Evolutionary conservation across 192 early-diverging fungal genomes (phyloP).

Genomic region (Coemansia sp.): DNA sequence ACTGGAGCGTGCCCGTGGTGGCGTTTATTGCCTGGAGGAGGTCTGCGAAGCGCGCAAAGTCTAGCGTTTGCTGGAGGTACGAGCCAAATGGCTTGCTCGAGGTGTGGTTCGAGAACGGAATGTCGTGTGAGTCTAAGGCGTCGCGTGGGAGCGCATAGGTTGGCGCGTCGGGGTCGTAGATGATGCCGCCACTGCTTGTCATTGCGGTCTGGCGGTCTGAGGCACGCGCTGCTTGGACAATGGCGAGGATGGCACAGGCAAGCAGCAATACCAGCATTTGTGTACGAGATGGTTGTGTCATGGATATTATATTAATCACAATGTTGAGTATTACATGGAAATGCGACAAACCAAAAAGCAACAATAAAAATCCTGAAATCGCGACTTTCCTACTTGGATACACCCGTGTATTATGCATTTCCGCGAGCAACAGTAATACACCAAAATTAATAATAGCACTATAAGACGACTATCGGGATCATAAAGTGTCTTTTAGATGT

Average conservation of each 20-base stretch:
- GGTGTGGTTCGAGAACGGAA: conserved; percentile 55
- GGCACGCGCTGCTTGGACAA: background rate
- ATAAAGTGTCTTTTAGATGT: background rate
- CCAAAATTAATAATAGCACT: background rate
- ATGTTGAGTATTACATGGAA: background rate
- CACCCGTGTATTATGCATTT: background rate
- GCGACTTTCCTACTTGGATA: background rate
- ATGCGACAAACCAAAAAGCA: background rate
- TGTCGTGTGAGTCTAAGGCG: conserved; percentile 42
- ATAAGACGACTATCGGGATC: background rate
- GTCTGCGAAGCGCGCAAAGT: conserved; percentile 56
- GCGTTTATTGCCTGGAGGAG: conserved; percentile 56
- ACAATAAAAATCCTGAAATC: background rate
- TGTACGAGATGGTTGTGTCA: background rate
- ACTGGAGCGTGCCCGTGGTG: conserved; percentile 32
- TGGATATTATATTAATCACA: background rate
- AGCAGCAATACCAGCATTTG: background rate
- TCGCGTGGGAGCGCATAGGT: conserved; percentile 29
- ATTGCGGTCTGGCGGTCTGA: background rate
- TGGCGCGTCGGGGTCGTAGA: conserved; percentile 39
- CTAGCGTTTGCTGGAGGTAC: conserved; percentile 63
- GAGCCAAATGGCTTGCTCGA: conserved; percentile 29
- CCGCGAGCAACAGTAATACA: background rate
- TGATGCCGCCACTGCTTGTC: conserved; percentile 13
- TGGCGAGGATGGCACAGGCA: background rate